Evolutionary conservation across 2,329 filamentous ascomycete genomes (phyloP).

Genomic region (Alternaria rosae): DNA sequence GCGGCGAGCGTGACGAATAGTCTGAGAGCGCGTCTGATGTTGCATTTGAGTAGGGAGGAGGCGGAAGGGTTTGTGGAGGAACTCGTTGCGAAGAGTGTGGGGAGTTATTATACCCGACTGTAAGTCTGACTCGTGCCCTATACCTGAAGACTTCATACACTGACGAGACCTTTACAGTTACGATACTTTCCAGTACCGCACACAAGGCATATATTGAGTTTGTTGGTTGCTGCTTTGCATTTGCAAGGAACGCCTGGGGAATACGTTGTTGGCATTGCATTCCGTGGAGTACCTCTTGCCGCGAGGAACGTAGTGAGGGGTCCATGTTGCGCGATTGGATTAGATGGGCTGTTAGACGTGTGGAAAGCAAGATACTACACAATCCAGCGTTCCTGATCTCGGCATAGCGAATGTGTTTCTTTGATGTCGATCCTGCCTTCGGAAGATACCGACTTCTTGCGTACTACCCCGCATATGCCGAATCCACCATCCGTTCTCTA

Average conservation of each 20-base stretch:
- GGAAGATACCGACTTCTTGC: neutral
- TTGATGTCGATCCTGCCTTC: neutral
- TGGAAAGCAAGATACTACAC: neutral
- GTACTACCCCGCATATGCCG: neutral
- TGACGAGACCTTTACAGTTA: conserved; percentile 62
- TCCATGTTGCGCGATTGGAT: neutral
- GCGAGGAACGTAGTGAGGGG: neutral
- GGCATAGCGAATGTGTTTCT: neutral
- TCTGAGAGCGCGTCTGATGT: conserved; percentile 77
- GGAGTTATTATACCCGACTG: conserved; percentile 87
- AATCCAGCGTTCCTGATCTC: neutral
- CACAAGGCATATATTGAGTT: conserved; percentile 81
- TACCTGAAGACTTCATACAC: neutral
- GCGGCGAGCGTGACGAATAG: conserved; percentile 73
- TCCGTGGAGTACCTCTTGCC: neutral
- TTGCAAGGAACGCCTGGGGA: neutral
- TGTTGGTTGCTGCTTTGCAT: neutral
- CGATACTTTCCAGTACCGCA: conserved; percentile 87
- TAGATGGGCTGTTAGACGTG: neutral
- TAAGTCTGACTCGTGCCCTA: conserved; percentile 54
- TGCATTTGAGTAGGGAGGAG: conserved; percentile 82
- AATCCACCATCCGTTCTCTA: neutral
- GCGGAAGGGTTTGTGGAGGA: conserved; percentile 85
- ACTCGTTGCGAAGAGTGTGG: conserved; percentile 79
- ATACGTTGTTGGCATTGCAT: neutral